Percentiles rank a stretch among this genome's conserved stretches.
Conservation (phyloP, 2,329 filamentous ascomycete species). For the Fusarium continuum region DNA sequence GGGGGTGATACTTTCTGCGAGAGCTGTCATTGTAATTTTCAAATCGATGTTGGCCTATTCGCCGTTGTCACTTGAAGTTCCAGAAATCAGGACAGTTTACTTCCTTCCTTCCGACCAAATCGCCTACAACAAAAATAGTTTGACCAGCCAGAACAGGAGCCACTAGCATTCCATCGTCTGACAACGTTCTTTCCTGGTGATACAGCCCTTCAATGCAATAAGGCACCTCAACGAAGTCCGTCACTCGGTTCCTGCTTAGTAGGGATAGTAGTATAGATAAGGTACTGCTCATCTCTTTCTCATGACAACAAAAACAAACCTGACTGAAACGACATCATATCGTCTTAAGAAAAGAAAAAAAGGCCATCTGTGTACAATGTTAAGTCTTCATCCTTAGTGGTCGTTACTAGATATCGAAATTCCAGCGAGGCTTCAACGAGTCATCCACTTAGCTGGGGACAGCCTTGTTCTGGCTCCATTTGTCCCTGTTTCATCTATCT, state of each 20-base stretch:
- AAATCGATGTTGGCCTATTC: background rate
- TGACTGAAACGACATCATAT: background rate
- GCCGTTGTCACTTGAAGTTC: too few relatives aligned
- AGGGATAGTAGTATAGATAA: too few relatives aligned
- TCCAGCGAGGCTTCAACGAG: background rate
- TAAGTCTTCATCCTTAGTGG: background rate
- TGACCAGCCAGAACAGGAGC: background rate
- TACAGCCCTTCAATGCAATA: background rate
- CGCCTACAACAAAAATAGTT: background rate
- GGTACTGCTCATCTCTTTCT: background rate
- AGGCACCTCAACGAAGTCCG: background rate
- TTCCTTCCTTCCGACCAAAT: background rate
- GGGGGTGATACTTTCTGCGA: background rate
- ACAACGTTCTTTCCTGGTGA: background rate
- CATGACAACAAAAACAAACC: background rate
- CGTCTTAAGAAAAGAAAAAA: background rate
- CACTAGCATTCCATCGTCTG: background rate
- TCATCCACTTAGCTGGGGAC: background rate
- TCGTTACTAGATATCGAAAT: background rate
- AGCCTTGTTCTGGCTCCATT: background rate
- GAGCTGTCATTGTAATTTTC: constrained; percentile 16
- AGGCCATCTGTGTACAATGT: background rate
- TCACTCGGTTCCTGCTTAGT: too few relatives aligned
- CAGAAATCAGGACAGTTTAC: background rate
- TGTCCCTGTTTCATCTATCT: background rate